Evolutionary conservation across 192 early-diverging fungal species (phyloP), one percentile per base, ranked within the genome.

Genomic region (Entomortierella lignicola): DNA sequence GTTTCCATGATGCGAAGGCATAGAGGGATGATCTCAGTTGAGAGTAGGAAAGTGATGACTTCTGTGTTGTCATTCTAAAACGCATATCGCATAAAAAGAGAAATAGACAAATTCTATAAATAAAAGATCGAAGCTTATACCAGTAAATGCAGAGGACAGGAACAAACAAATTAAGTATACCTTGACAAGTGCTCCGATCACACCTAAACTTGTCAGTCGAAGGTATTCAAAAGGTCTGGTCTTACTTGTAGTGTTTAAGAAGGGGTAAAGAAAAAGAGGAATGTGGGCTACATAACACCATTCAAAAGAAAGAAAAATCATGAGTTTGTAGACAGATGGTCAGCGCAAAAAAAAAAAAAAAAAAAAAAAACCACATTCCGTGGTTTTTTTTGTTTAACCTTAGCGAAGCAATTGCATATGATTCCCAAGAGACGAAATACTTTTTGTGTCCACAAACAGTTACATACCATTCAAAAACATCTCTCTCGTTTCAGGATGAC

Each of bases 1-100:
- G 94, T 95, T 74, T 99, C 97, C 95, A 99, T 97, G 70, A 99
- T 99, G 66, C 97, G 92, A n/a, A 99, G 84, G 77, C 96, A 98
- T 21, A 99, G 90, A 1, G 97, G 97, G 66, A 99, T 93, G 66
- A 99, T 98, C 85, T 99, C 97, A 37, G 97, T 98, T 21, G 93
- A 94, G 5, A 99, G 86, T 62, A 99, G 86, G 71, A 98, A 99
- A 34, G 90, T 92, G 80, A 97, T 98, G 8, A 98, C 95, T 55
- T 99, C 97, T 43, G 94, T 90, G 82, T 92, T 97, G 84, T 99
- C 97, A 66, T 97, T 95, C 91, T 92, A 81, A 27, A 37, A 30
- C 20, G 30, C 20, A n/a, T 44, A 5, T 20, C 27, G 13, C 27
- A 43, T 23, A 56, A 56, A 34, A 15, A 54, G 26, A 20, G 25